Conservation (phyloP, 2,329 filamentous ascomycete genomes). For the Phaeosphaeriaceae sp. region DNA sequence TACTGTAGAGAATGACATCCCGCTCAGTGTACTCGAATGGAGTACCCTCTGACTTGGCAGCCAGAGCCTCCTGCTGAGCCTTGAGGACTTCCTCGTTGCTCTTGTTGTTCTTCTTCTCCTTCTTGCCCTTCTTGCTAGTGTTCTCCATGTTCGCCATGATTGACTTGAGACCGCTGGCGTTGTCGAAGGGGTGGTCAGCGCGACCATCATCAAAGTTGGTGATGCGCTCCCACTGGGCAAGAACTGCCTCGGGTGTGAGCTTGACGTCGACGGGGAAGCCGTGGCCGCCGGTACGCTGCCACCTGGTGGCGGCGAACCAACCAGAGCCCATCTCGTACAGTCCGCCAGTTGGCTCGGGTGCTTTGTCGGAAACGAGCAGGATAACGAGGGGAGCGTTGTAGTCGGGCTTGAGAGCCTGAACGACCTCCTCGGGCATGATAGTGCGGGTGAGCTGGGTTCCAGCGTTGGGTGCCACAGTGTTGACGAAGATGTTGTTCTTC, state of each 20-base stretch:
- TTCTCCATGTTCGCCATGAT: conserved; percentile 88
- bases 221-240: conserved; percentile 70
- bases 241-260: conserved; percentile 80
- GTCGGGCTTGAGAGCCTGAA: conserved; percentile 98
- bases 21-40: conserved; percentile 84
- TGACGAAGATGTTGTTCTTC: conserved; percentile 98
- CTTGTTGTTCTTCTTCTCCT: conserved; percentile 56
- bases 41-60: conserved; percentile 73
- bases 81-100: conserved; percentile 71
- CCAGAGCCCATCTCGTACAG: conserved; percentile 95
- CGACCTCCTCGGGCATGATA: conserved; percentile 95
- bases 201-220: conserved; percentile 86
- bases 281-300: conserved; percentile 89
- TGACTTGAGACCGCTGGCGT: conserved; percentile 77
- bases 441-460: conserved; percentile 94
- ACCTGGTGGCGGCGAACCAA: conserved; percentile 90
- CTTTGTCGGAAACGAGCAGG: conserved; percentile 84
- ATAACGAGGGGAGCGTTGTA: conserved; percentile 95
- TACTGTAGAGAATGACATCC: conserved; percentile 88
- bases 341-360: conserved; percentile 83
- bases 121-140: conserved; percentile 58
- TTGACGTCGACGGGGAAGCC: conserved; percentile 88
- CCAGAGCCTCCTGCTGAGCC: conserved; percentile 78
- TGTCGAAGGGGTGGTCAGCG: conserved; percentile 83
- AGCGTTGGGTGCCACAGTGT: conserved; percentile 97